phyloP scores from a whole-genome alignment of 495 filamentous ascomycete species.

The Daldinia decipiens region DNA sequence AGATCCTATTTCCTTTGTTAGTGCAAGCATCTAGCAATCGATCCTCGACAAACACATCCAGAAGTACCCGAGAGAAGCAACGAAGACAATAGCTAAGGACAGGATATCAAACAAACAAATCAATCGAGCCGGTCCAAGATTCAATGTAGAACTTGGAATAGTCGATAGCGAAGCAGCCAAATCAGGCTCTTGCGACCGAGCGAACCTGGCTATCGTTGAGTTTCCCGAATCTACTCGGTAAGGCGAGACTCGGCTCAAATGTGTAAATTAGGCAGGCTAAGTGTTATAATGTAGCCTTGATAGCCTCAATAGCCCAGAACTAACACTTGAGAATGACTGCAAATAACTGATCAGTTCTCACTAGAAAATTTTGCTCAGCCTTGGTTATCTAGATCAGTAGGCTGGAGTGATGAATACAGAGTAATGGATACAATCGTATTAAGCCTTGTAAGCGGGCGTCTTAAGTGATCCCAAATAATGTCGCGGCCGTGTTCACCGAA shows the following conservation, averaged over 20 bases:
- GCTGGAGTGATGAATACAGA: neutral
- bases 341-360: neutral
- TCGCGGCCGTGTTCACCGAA: neutral
- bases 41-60: neutral
- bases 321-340: neutral
- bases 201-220: neutral
- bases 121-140: neutral
- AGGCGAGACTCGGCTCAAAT: neutral
- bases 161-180: neutral
- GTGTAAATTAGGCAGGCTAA: neutral
- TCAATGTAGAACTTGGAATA: neutral
- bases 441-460: neutral
- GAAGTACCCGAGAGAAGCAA: neutral
- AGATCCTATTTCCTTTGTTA: neutral
- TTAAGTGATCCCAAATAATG: neutral
- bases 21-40: neutral
- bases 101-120: no score
- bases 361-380: neutral
- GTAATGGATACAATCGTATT: neutral
- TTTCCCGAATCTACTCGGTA: neutral
- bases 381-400: neutral
- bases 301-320: neutral
- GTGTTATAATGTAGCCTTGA: neutral
- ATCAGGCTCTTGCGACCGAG: neutral
- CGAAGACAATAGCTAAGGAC: neutral